Percentiles rank a stretch among this genome's conserved stretches.
Evolutionary conservation across 345 rosid species (phyloP).

Genomic region (Crucihimalaya himalaica): DNA sequence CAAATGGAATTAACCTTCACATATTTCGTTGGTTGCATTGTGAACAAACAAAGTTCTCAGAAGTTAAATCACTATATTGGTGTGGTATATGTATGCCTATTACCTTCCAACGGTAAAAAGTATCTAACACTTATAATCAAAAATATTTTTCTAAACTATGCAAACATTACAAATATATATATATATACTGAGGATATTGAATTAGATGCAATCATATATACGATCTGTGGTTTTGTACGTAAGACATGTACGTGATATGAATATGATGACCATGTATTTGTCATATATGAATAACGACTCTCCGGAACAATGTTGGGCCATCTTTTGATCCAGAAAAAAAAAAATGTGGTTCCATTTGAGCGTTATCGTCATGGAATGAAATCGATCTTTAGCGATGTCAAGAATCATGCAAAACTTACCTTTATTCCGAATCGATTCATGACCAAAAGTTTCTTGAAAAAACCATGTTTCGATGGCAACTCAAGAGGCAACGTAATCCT

Average conservation of each 20-base stretch:
- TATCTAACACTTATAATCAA: no score
- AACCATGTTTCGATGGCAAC: background rate
- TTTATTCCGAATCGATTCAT: slow-evolving; percentile 30
- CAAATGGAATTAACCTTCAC: background rate
- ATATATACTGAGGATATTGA: background rate
- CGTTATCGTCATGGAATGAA: slow-evolving; percentile 34
- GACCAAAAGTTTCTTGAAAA: background rate
- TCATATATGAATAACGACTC: slow-evolving; percentile 22
- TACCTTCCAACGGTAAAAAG: background rate
- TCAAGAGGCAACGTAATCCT: slow-evolving; percentile 29
- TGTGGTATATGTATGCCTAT: background rate
- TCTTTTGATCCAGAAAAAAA: background rate
- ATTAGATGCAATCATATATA: background rate
- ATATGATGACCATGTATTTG: slow-evolving; percentile 11
- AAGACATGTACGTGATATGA: slow-evolving; percentile 9
- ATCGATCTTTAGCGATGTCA: slow-evolving; percentile 21
- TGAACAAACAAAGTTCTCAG: background rate
- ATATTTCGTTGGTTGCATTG: background rate
- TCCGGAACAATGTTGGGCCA: slow-evolving; percentile 32
- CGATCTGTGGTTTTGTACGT: background rate
- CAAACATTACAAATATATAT: background rate
- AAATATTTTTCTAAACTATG: background rate
- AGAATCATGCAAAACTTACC: slow-evolving; percentile 19
- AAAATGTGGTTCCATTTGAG: background rate
- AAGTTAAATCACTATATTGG: background rate